Conservation (phyloP, 2,329 filamentous ascomycete genomes). For the Clonostachys solani region DNA sequence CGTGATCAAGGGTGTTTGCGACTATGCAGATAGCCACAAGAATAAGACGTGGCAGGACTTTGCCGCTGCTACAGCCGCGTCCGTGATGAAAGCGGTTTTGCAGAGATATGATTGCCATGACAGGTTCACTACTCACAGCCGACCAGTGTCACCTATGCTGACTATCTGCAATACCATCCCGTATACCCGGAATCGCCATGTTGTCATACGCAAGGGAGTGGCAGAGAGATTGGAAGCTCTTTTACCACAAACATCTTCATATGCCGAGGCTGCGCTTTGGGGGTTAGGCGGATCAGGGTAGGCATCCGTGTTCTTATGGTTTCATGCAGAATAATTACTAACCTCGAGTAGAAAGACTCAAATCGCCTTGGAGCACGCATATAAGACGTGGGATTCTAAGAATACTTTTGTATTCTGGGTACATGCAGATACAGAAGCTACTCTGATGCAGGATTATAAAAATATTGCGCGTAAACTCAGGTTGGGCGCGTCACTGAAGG, state of each 20-base stretch:
- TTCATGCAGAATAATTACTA: background rate
- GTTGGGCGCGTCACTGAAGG: conserved; percentile 11
- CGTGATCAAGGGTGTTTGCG: conserved; percentile 30
- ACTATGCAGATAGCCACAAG: conserved; percentile 18
- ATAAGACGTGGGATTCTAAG: conserved; percentile 10
- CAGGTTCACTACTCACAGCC: too few relatives aligned
- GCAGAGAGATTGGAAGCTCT: conserved; percentile 9
- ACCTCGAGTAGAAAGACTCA: conserved; percentile 22
- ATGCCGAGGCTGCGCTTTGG: conserved; percentile 13
- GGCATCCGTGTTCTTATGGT: background rate
- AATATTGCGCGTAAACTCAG: conserved; percentile 16
- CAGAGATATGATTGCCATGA: background rate
- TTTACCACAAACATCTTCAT: conserved; percentile 7
- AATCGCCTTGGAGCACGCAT: conserved; percentile 25
- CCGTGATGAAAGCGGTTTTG: conserved; percentile 8
- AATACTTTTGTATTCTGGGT: conserved; percentile 26
- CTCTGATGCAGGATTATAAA: conserved; percentile 18
- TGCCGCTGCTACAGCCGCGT: conserved; percentile 30
- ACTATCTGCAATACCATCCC: conserved; percentile 3
- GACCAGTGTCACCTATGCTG: too few relatives aligned
- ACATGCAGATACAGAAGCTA: conserved; percentile 21
- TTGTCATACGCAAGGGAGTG: conserved; percentile 11
- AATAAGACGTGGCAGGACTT: conserved; percentile 27
- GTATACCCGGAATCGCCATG: conserved; percentile 14
- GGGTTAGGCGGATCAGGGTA: conserved; percentile 20